Evolutionary conservation across 2,329 filamentous ascomycete species (phyloP).

Genomic region (Aspergillus pseudotamarii): DNA sequence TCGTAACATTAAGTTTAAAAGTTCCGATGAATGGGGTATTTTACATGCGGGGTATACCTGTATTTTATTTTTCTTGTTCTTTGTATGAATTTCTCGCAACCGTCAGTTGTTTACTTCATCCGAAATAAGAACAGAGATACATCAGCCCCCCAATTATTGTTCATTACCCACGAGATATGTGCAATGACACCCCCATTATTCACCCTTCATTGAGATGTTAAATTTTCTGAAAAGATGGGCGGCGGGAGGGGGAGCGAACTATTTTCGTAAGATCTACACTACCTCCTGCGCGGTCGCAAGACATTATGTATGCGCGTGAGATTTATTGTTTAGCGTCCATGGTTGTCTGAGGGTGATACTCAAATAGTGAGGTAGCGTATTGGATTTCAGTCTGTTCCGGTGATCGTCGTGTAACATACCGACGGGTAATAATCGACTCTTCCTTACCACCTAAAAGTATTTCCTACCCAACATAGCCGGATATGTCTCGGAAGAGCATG

Average conservation of each 20-base stretch:
- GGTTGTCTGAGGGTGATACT: no score
- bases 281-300: not conserved
- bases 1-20: not conserved
- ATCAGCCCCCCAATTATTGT: not conserved
- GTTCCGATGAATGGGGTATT: not conserved
- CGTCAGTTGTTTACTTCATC: no score
- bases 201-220: not conserved
- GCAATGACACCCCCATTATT: not conserved
- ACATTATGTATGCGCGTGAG: not conserved
- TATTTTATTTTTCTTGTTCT: not conserved
- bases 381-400: not conserved
- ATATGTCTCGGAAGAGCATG: not conserved
- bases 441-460: not conserved
- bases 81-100: not conserved
- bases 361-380: not conserved
- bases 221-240: not conserved
- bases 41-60: not conserved
- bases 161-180: not conserved
- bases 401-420: not conserved
- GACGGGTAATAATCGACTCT: not conserved
- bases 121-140: no score
- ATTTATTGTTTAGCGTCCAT: no score
- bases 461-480: not conserved
- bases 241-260: no score
- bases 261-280: not conserved